Evolutionary conservation across 2,329 filamentous ascomycete species (phyloP).

Genomic region (Cadophora sp.): DNA sequence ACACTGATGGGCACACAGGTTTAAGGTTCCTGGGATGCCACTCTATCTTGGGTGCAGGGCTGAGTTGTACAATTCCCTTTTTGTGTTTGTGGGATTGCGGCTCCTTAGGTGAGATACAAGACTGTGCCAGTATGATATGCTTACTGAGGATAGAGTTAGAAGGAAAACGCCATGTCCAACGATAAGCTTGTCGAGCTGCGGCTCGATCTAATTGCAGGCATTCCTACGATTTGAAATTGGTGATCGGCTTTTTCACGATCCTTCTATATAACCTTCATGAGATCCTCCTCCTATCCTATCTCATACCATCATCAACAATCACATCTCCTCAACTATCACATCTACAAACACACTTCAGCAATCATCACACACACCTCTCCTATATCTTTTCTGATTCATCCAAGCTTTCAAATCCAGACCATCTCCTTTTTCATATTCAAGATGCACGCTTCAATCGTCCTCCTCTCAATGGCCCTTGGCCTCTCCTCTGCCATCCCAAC

Average conservation of each 20-base stretch:
- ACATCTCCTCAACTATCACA: neutral
- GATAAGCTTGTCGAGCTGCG: neutral
- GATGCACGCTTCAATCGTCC: conserved; percentile 3
- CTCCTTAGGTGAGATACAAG: conserved; percentile 3
- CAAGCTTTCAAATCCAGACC: neutral
- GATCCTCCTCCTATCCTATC: neutral
- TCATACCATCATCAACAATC: conserved; percentile 14
- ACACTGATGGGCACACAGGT: neutral
- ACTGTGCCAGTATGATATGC: conserved; percentile 2
- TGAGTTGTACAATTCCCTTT: conserved; percentile 3
- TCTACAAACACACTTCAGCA: neutral
- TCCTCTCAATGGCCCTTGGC: conserved; percentile 6
- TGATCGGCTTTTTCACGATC: neutral
- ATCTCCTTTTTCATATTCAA: neutral
- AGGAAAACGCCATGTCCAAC: neutral
- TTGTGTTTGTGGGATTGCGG: conserved; percentile 5
- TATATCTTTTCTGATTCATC: neutral
- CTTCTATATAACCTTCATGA: neutral
- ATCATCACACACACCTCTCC: neutral
- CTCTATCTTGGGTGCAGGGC: conserved; percentile 5
- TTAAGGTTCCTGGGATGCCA: neutral
- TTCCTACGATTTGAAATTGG: neutral
- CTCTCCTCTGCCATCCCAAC: conserved; percentile 1
- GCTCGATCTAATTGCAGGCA: neutral
- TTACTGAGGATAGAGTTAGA: conserved; percentile 4